Evolutionary conservation across 2,329 filamentous ascomycete genomes (phyloP).

Genomic region (Botrytis paeoniae): DNA sequence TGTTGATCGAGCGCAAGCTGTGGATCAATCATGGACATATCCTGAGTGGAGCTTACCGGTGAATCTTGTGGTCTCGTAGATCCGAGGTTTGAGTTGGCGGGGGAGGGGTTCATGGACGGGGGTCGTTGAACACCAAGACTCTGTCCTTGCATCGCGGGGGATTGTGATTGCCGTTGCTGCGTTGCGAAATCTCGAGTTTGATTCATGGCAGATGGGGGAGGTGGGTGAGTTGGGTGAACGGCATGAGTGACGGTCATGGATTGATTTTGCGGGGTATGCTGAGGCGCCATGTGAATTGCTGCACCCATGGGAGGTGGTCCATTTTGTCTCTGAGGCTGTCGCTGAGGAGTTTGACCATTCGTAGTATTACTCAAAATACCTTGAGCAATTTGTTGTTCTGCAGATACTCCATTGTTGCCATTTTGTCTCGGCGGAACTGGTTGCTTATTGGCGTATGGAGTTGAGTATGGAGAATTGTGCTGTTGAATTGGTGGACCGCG

Average conservation of each 20-base stretch:
- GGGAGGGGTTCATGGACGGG: conserved; percentile 31
- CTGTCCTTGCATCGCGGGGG: conserved; percentile 31
- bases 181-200: conserved; percentile 24
- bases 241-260: conserved; percentile 36
- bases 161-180: conserved; percentile 34
- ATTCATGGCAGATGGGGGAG: conserved; percentile 25
- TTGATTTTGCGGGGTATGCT: conserved; percentile 31
- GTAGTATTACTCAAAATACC: conserved; percentile 33
- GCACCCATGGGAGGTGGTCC: conserved; percentile 34
- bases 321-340: conserved; percentile 25
- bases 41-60: conserved; percentile 30
- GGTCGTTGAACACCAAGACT: conserved; percentile 29
- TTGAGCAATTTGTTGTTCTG: conserved; percentile 39
- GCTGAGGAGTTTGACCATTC: conserved; percentile 34
- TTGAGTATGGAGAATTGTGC: conserved; percentile 36
- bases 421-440: conserved; percentile 30
- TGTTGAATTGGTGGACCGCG: conserved; percentile 28
- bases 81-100: conserved; percentile 30
- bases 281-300: conserved; percentile 36
- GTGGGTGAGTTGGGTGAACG: conserved; percentile 32
- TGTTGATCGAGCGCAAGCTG: conserved; percentile 36
- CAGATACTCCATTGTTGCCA: conserved; percentile 32
- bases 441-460: conserved; percentile 33
- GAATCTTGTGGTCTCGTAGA: conserved; percentile 29
- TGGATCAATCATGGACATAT: conserved; percentile 39